phyloP scores from a whole-genome alignment of 2,329 filamentous ascomycete genomes.

The Cladosporium sp. region DNA sequence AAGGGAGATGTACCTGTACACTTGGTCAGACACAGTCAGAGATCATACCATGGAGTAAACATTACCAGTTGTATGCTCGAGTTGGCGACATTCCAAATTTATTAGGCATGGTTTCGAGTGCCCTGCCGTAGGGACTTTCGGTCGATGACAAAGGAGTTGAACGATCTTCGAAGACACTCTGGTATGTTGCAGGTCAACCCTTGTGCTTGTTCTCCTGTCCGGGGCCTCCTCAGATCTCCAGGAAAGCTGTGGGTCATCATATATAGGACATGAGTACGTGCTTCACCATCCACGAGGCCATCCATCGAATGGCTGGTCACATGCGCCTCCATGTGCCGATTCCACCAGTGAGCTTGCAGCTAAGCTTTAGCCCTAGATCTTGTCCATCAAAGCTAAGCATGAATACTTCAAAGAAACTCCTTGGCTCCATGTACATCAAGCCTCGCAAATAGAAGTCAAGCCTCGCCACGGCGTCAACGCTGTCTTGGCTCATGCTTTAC shows the following conservation, averaged over 20 bases:
- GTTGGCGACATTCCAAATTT: slow-evolving; percentile 26
- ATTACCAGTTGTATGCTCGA: slow-evolving; percentile 40
- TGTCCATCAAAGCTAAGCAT: background rate
- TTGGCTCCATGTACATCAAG: background rate
- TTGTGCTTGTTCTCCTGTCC: background rate
- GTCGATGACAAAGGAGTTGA: background rate
- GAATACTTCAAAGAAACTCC: background rate
- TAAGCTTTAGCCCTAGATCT: background rate
- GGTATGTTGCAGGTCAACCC: background rate
- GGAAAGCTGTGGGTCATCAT: background rate
- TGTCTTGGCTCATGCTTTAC: background rate
- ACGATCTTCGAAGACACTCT: background rate
- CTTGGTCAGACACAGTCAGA: slow-evolving; percentile 19
- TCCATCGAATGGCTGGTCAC: background rate
- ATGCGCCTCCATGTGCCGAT: background rate
- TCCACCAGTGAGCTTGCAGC: slow-evolving; percentile 12
- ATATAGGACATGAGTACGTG: background rate
- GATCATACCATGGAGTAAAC: slow-evolving; percentile 27
- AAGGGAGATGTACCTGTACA: slow-evolving; percentile 59
- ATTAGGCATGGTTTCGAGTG: background rate
- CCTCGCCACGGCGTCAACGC: slow-evolving; percentile 6
- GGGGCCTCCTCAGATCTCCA: background rate
- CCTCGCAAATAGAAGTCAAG: slow-evolving; percentile 1
- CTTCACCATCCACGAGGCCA: background rate
- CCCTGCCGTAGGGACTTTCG: background rate